Conservation (phyloP, 352 stramenopile genomes). For the Globisporangium spinosum region DNA sequence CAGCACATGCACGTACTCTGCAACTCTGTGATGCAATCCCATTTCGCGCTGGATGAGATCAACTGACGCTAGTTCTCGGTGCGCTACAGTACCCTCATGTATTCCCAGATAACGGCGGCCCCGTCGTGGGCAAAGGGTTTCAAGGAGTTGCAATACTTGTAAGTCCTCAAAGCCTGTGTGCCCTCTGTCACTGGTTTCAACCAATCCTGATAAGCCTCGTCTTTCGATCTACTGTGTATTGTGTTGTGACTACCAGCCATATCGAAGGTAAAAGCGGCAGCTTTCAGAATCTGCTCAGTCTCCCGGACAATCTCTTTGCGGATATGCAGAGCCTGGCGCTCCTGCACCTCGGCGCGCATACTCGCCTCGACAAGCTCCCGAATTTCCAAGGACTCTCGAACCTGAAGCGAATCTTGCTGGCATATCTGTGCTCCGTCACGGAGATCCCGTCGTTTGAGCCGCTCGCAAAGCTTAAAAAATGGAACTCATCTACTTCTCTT, state of each 20-base stretch:
- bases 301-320: not conserved
- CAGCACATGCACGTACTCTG: too few species aligned
- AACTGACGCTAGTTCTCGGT: too few species aligned
- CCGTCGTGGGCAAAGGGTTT: too few species aligned
- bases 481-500: constrained; percentile 15
- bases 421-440: not conserved
- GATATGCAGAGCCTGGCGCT: constrained; percentile 17
- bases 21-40: too few species aligned
- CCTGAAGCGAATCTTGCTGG: constrained; percentile 12
- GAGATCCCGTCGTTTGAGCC: not conserved
- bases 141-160: too few species aligned
- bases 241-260: constrained; percentile 19
- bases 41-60: too few species aligned
- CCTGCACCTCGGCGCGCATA: constrained; percentile 15
- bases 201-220: too few species aligned
- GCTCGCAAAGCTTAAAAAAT: constrained; percentile 18
- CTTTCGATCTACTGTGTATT: too few species aligned
- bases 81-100: too few species aligned
- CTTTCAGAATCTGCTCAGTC: not conserved
- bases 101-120: too few species aligned
- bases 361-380: constrained; percentile 5
- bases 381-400: not conserved
- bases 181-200: too few species aligned
- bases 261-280: constrained; percentile 20
- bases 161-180: too few species aligned